These are phyloP conservation scores for Phanerodontia chrysosporium DNA, from an alignment of 768 basidiomycete genomes.

Conservation along the genomic window DNA sequence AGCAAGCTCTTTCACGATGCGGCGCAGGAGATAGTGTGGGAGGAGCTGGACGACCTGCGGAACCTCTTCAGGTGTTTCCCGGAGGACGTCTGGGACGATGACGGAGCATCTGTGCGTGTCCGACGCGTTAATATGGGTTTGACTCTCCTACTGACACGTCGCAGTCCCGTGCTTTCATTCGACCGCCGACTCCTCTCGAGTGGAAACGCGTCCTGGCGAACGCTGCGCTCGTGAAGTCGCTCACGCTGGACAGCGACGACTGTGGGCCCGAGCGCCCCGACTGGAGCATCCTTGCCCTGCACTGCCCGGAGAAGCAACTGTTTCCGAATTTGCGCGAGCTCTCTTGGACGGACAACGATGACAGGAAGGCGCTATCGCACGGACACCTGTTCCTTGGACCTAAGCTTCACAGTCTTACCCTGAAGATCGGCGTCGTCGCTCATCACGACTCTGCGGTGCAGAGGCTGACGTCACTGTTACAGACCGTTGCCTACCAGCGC, in stretches of 20 bases:
- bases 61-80: neutral
- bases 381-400: neutral
- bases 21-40: neutral
- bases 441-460: neutral
- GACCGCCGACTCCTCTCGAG: neutral
- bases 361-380: neutral
- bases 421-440: neutral
- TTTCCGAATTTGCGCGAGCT: conserved; percentile 1
- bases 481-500: neutral
- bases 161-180: neutral
- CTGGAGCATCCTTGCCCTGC: neutral
- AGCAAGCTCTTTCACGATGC: neutral
- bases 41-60: neutral
- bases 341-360: neutral
- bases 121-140: neutral
- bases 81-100: neutral
- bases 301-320: neutral
- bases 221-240: neutral
- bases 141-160: neutral
- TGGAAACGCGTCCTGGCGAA: conserved; percentile 3
- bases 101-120: neutral
- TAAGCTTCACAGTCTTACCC: neutral
- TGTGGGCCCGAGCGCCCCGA: neutral
- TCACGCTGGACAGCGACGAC: neutral
- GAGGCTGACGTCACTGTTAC: neutral